Evolutionary conservation across 306 rosid species (phyloP).

Genomic region (Sindora glabra): DNA sequence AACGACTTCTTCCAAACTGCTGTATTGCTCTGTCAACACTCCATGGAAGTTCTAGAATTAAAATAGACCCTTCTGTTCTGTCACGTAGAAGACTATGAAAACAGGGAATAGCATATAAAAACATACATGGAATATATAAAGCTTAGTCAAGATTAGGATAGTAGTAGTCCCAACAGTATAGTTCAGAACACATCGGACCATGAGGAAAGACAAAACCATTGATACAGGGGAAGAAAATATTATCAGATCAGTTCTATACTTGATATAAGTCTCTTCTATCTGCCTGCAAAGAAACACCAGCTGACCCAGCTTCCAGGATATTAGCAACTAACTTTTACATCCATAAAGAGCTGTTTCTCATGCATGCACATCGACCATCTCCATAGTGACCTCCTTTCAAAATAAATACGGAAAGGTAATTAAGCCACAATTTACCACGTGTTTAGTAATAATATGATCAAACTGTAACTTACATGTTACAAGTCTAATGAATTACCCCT

Average conservation of each 20-base stretch:
- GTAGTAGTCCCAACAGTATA: neutral
- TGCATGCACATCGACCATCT: slow-evolving; percentile 99
- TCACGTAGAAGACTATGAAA: slow-evolving; percentile 11
- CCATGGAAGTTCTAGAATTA: slow-evolving; percentile 97
- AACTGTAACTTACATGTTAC: slow-evolving; percentile 74
- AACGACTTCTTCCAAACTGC: slow-evolving; percentile 98
- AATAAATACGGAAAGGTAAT: slow-evolving; percentile 11
- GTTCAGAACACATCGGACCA: too few species aligned
- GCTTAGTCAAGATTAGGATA: neutral
- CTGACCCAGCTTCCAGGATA: slow-evolving; percentile 98
- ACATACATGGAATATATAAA: slow-evolving; percentile 5
- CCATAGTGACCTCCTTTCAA: slow-evolving; percentile 93
- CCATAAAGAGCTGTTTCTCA: slow-evolving; percentile 97
- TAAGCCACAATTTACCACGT: slow-evolving; percentile 9
- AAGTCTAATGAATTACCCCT: slow-evolving; percentile 95
- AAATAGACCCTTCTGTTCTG: slow-evolving; percentile 96
- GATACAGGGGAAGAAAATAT: neutral
- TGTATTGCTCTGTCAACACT: slow-evolving; percentile 99
- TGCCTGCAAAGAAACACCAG: slow-evolving; percentile 98
- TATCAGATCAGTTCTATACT: slow-evolving; percentile 34
- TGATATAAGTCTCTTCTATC: slow-evolving; percentile 93
- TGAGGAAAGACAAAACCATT: neutral
- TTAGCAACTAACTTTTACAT: slow-evolving; percentile 88
- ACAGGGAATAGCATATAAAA: slow-evolving; percentile 4
- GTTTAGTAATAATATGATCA: neutral